These are phyloP conservation scores for Cadophora gregata DNA, from an alignment of 2,329 filamentous ascomycete genomes.

Conservation along the genomic window DNA sequence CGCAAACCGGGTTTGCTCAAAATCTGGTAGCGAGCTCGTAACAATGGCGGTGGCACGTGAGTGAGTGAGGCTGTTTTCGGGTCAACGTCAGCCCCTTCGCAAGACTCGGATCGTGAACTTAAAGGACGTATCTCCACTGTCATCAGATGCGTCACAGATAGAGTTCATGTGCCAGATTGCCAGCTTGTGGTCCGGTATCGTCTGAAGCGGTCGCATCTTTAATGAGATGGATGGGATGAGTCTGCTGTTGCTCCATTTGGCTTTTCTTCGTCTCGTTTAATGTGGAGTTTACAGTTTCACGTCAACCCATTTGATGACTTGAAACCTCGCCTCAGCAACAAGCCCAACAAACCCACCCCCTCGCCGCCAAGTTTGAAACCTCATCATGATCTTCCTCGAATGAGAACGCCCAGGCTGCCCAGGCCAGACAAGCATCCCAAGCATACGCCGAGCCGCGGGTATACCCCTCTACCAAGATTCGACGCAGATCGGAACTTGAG, in stretches of 20 bases:
- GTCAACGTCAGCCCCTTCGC: not conserved
- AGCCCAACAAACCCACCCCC: not conserved
- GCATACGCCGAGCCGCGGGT: constrained; percentile 3
- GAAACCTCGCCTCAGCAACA: constrained; percentile 17
- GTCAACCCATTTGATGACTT: constrained; percentile 20
- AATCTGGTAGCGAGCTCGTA: not conserved
- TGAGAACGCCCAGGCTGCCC: constrained; percentile 6
- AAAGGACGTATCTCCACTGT: not conserved
- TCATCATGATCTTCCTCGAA: constrained; percentile 18
- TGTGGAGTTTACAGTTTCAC: constrained; percentile 21
- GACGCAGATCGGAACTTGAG: constrained; percentile 3
- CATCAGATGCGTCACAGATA: not conserved
- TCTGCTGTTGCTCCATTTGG: constrained; percentile 1
- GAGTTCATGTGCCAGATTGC: not conserved
- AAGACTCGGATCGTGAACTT: not conserved
- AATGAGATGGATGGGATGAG: not conserved
- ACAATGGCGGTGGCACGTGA: not conserved
- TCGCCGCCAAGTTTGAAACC: constrained; percentile 15
- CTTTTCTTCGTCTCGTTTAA: constrained; percentile 1
- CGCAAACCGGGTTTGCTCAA: constrained; percentile 3
- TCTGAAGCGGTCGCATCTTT: constrained; percentile 11
- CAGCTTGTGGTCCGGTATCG: not conserved
- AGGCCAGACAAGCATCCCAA: constrained; percentile 15
- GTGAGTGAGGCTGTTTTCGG: constrained; percentile 1
- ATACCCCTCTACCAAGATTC: constrained; percentile 21